These are phyloP conservation scores for Trichoderma cornu-damae DNA, from an alignment of 2,329 filamentous ascomycete genomes.

Conservation along the genomic window DNA sequence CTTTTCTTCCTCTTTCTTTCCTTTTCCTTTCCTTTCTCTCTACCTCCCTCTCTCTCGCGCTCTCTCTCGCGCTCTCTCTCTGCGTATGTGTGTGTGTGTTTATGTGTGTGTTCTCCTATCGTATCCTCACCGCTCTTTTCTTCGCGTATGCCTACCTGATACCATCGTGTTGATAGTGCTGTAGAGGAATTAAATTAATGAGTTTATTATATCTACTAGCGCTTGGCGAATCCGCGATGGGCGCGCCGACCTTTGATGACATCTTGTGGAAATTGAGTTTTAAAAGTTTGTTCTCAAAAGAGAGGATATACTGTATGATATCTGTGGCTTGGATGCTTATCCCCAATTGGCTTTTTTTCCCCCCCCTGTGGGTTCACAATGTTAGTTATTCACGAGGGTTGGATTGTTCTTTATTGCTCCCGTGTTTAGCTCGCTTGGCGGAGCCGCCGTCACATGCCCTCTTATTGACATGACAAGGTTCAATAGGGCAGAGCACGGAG, in stretches of 20 bases:
- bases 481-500: no score
- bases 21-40: background rate
- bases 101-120: no score
- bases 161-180: constrained; percentile 6
- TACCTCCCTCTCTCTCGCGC: no score
- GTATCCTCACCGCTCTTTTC: background rate
- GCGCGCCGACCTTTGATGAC: background rate
- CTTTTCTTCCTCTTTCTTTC: background rate
- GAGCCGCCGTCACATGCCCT: background rate
- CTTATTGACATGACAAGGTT: background rate
- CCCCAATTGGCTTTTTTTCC: background rate
- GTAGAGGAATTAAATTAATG: constrained; percentile 3
- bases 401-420: background rate
- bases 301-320: background rate
- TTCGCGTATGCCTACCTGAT: constrained; percentile 5
- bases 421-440: background rate
- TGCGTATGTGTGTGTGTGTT: no score
- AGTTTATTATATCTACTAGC: background rate
- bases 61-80: no score
- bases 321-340: background rate
- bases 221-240: background rate
- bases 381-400: constrained; percentile 3
- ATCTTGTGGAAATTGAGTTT: background rate
- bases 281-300: background rate
- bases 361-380: background rate